Evolutionary conservation across 495 filamentous ascomycete genomes (phyloP), one percentile per base, ranked within the genome.

Genomic region (Durotheca rogersii): DNA sequence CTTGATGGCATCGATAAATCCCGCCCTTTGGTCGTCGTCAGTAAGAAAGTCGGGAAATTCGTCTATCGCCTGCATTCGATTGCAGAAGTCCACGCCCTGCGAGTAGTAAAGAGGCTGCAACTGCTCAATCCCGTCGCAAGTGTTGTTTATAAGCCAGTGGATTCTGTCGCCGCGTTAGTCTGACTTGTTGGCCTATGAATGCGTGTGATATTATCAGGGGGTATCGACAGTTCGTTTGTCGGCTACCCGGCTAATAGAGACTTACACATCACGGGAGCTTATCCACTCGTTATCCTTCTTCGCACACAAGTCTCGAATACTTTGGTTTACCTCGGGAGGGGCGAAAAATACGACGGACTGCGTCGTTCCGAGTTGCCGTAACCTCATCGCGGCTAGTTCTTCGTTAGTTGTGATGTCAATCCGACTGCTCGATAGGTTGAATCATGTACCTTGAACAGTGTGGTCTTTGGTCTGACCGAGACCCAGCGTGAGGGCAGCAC

Each of bases 71-170:
- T 70, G 61, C 4, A 65, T 66, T 11, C 71, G 65, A 6, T 68
- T 64, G 45, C 78, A 81, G 47, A 78, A 84, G 42, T 82, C 76
- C 11, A 56, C 66, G 1, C 80, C 83, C 51, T 84, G 81, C 0
- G 78, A 69, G 33, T 73, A 72, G 38, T 77, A 84, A 0, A 85
- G 66, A 0, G 76, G 71, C 40, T 81, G 75, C 0, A 82, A 42
- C 14, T 82, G 75, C 48, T 79, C 72, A 37, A 77, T 82, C 7
- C 56, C 71, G 32, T 62, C 67, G 53, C 82, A 85, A 0, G 81
- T 82, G 42, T 85, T 80, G 38, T 80, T 68, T 4, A 87, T 63
- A 3, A 83, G 69, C 82, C 82, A 87, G 15, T 51, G 52, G 7
- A 86, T 71, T 6, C 56, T 58, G 17, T 20, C 6, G 4, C 33